Evolutionary conservation across 2,329 filamentous ascomycete genomes (phyloP), one percentile per base, ranked within the genome.

Genomic region (Claviceps spartinae): DNA sequence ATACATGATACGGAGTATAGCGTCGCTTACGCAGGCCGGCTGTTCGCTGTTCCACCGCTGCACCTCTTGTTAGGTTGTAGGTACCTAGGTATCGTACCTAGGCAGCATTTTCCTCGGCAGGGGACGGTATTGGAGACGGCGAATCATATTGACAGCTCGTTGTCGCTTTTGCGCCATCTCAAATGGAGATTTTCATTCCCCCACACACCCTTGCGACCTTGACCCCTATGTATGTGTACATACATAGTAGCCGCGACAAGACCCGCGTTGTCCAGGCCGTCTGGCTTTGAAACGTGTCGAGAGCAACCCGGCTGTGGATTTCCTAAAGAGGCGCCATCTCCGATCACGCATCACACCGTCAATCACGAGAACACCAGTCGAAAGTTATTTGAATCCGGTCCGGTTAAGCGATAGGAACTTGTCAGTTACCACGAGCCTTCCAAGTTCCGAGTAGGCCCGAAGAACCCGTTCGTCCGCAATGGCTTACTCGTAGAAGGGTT

Each of bases 281-380:
- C 42, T 1, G 42, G 42, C 42, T 22, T n/a, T 46, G 43, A 46
- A 46, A 46, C 43, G 43, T 46, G 37, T 20, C 51, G 41, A 46
- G n/a, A 40, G 20, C 24, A 22, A 22, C 9, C 41, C 51, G 53
- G 54, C 46, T 53, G 34, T 49, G 42, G 43, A 54, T 57, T 58
- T 50, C 57, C 56, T 46, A 50, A 59, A 57, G 36, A 42, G 54
- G 57, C 47, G 50, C 51, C 50, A 57, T 57, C 54, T 57, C 57
- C 57, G 57, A 53, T 50, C 22, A 47, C 34, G 34, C 42, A 34
- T 34, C 30, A 34, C 9, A 34, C 46, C 18, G 45, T 44, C 22
- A 13, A 43, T 43, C 41, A 43, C 41, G 9, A 24, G 16, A n/a
- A 18, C 40, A 41, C 40, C 40, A n/a, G 40, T 8, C 8, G n/a